Conservation (phyloP, 1,284 basidiomycete genomes). For the Malassezia restricta region DNA sequence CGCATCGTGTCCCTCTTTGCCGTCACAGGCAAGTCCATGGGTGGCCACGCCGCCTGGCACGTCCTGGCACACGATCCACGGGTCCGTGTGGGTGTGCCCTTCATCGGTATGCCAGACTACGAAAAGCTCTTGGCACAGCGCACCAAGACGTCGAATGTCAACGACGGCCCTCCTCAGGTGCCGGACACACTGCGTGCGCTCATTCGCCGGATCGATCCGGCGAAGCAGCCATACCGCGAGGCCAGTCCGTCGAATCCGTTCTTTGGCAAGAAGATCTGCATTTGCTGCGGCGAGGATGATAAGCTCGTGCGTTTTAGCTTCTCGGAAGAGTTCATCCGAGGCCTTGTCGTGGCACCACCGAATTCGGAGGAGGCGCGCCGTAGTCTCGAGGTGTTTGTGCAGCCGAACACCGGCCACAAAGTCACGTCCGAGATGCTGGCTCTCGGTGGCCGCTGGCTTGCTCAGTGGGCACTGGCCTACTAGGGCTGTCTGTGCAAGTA, state of each 20-base stretch:
- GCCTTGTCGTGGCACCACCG: slow-evolving; percentile 25
- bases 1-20: slow-evolving; percentile 59
- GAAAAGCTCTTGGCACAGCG: slow-evolving; percentile 28
- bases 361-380: slow-evolving; percentile 1
- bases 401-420: slow-evolving; percentile 17
- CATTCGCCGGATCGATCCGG: slow-evolving; percentile 31
- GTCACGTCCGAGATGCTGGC: slow-evolving; percentile 18
- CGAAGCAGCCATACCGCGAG: slow-evolving; percentile 21
- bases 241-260: slow-evolving; percentile 22
- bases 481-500: not conserved
- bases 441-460: slow-evolving; percentile 9
- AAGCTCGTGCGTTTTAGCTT: slow-evolving; percentile 35
- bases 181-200: slow-evolving; percentile 28
- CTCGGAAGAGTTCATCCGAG: slow-evolving; percentile 31
- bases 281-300: slow-evolving; percentile 33
- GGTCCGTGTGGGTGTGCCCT: slow-evolving; percentile 60
- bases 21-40: slow-evolving; percentile 59
- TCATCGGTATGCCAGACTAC: slow-evolving; percentile 66
- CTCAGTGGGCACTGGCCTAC: slow-evolving; percentile 13
- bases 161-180: slow-evolving; percentile 34
- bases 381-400: slow-evolving; percentile 16
- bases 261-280: slow-evolving; percentile 42
- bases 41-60: slow-evolving; percentile 67
- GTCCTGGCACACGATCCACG: slow-evolving; percentile 55
- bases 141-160: slow-evolving; percentile 27